Evolutionary conservation across 495 filamentous ascomycete genomes (phyloP).

Genomic region (Sabuloglossum arenarium): DNA sequence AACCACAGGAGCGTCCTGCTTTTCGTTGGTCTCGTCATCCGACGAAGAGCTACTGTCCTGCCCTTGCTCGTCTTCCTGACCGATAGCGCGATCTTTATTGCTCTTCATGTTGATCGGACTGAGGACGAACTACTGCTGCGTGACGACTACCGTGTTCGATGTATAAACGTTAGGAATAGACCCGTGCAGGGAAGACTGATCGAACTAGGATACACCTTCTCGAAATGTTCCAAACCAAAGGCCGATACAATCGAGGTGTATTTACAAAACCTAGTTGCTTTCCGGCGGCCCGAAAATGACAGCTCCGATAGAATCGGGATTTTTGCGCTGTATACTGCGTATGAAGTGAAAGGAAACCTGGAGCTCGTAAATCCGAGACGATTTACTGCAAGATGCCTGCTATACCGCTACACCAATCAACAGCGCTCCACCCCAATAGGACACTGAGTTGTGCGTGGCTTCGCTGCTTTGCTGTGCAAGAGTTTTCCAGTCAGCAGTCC

Average conservation of each 20-base stretch:
- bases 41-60: not conserved
- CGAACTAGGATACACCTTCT: not conserved
- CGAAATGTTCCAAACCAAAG: not conserved
- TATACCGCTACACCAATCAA: not conserved
- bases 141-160: not conserved
- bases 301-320: not conserved
- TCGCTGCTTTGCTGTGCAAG: not conserved
- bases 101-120: not conserved
- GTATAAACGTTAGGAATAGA: not conserved
- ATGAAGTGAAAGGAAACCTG: too few relatives aligned
- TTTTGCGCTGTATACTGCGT: not conserved
- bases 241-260: not conserved
- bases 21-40: constrained; percentile 15
- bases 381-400: not conserved
- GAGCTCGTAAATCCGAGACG: not conserved
- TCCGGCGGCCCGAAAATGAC: not conserved
- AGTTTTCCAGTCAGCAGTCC: not conserved
- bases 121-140: not conserved
- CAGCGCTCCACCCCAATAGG: not conserved
- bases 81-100: not conserved
- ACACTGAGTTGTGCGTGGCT: not conserved
- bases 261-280: not conserved
- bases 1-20: constrained; percentile 21
- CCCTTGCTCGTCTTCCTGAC: not conserved
- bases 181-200: not conserved